Percentiles rank a stretch among this genome's conserved stretches.
phyloP scores from a whole-genome alignment of 768 basidiomycete species.

The Leucogyrophana mollusca region DNA sequence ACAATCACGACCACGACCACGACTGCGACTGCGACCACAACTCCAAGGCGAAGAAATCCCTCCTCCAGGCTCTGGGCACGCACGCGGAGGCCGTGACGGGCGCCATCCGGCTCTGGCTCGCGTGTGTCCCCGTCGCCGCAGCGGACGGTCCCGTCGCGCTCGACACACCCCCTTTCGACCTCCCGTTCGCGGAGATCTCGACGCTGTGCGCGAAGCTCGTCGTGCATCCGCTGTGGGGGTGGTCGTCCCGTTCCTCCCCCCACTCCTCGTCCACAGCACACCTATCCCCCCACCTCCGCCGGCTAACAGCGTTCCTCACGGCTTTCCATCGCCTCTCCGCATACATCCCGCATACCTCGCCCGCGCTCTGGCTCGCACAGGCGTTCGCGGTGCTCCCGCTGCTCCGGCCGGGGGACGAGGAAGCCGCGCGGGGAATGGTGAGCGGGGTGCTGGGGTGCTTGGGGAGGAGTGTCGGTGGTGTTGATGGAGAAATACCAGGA shows the following conservation, averaged over 20 bases:
- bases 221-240: slow-evolving; percentile 49
- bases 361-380: slow-evolving; percentile 66
- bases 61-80: slow-evolving; percentile 29
- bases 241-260: slow-evolving; percentile 16
- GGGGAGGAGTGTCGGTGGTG: too few species aligned
- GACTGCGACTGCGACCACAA: too few species aligned
- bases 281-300: slow-evolving; percentile 30
- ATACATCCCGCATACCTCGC: slow-evolving; percentile 50
- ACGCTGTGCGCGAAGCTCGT: slow-evolving; percentile 49
- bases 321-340: slow-evolving; percentile 60
- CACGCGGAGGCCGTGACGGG: slow-evolving; percentile 40
- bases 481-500: too few species aligned
- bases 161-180: slow-evolving; percentile 53
- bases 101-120: slow-evolving; percentile 62
- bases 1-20: slow-evolving; percentile 10
- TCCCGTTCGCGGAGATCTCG: slow-evolving; percentile 60
- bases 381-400: slow-evolving; percentile 54
- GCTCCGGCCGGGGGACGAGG: slow-evolving; percentile 77
- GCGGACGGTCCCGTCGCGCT: slow-evolving; percentile 28
- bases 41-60: slow-evolving; percentile 7
- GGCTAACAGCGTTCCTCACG: slow-evolving; percentile 53
- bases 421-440: slow-evolving; percentile 43
- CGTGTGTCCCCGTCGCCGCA: slow-evolving; percentile 50
- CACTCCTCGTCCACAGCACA: slow-evolving; percentile 5
- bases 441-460: slow-evolving; percentile 37